Conservation (phyloP, 1,284 basidiomycete species). For the Leccinum subrobustum region DNA sequence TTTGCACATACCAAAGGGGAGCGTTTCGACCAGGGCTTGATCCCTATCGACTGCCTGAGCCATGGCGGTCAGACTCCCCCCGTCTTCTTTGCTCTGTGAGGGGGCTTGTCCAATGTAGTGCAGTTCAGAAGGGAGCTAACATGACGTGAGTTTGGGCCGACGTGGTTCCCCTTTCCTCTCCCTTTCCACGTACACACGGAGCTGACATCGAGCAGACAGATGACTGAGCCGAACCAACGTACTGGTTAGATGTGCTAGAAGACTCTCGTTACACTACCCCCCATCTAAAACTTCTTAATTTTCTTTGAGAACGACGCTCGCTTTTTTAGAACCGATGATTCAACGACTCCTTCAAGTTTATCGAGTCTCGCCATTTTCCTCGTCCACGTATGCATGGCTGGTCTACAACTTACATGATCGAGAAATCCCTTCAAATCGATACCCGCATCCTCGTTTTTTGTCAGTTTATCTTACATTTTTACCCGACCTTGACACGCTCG, state of each 20-base stretch:
- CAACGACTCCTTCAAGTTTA: not conserved
- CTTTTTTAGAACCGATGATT: constrained; percentile 3
- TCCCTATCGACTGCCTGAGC: constrained; percentile 64
- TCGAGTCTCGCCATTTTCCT: not conserved
- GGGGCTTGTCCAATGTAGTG: not conserved
- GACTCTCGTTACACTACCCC: not conserved
- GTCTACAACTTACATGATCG: constrained; percentile 8
- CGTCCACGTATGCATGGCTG: not conserved
- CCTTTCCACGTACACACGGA: not conserved
- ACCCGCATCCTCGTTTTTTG: constrained; percentile 6
- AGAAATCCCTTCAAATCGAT: constrained; percentile 9
- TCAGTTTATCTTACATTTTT: not conserved
- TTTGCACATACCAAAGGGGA: constrained; percentile 16
- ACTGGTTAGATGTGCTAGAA: not conserved
- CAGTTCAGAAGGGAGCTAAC: not conserved
- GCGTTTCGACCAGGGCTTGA: constrained; percentile 36
- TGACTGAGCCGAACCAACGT: not conserved
- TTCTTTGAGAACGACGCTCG: not conserved
- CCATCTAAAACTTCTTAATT: not conserved
- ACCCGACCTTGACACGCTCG: not conserved
- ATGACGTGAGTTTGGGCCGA: constrained; percentile 9
- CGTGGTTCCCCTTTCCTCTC: not conserved
- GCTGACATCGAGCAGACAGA: constrained; percentile 10
- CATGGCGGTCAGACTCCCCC: constrained; percentile 47
- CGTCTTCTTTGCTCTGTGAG: constrained; percentile 40